These are phyloP conservation scores for Harrya chromipes DNA, from an alignment of 768 basidiomycete genomes.

Conservation along the genomic window DNA sequence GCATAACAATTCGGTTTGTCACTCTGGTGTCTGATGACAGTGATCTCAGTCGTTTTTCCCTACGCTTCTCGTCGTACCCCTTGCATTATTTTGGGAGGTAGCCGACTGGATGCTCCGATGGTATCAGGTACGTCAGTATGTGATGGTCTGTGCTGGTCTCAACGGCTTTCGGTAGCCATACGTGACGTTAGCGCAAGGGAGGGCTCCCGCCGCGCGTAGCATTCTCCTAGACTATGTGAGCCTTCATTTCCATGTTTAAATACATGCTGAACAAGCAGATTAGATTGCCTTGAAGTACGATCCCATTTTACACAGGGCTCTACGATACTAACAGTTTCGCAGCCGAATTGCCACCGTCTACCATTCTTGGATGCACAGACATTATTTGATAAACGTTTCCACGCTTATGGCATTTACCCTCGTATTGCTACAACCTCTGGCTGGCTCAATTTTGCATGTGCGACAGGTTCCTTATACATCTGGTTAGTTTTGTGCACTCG, in stretches of 20 bases:
- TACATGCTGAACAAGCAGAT: slow-evolving; percentile 1
- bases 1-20: slow-evolving; percentile 18
- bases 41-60: slow-evolving; percentile 55
- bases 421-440: slow-evolving; percentile 55
- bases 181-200: slow-evolving; percentile 51
- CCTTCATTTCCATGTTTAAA: background rate
- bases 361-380: slow-evolving; percentile 47
- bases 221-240: slow-evolving; percentile 67
- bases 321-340: slow-evolving; percentile 3
- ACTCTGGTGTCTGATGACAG: background rate
- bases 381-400: slow-evolving; percentile 54
- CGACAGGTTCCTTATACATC: slow-evolving; percentile 17
- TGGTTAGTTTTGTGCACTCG: slow-evolving; percentile 12
- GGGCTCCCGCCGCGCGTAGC: slow-evolving; percentile 52
- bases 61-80: slow-evolving; percentile 47
- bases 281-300: slow-evolving; percentile 46
- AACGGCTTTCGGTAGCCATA: slow-evolving; percentile 49
- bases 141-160: background rate
- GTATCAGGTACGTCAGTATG: slow-evolving; percentile 48
- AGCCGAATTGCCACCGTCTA: slow-evolving; percentile 47
- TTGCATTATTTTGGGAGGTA: slow-evolving; percentile 47
- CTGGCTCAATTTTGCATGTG: slow-evolving; percentile 36
- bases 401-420: slow-evolving; percentile 44
- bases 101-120: slow-evolving; percentile 53
- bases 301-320: background rate